Conservation (phyloP, 352 stramenopile genomes). For the Blastocystis sp. region DNA sequence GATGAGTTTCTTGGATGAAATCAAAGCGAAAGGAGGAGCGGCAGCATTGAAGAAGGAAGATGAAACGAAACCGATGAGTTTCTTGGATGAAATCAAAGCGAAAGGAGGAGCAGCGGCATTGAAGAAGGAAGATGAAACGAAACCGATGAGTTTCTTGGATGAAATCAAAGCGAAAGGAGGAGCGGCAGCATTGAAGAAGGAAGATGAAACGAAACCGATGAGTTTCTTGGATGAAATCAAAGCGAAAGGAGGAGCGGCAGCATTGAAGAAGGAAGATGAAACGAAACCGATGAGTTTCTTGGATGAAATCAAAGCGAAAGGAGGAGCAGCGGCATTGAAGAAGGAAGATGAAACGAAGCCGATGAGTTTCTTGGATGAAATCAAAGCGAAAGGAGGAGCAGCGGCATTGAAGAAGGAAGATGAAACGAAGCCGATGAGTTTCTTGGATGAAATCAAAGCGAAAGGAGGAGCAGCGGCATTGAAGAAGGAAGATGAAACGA, state of each 20-base stretch:
- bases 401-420: background rate
- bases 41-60: background rate
- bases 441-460: background rate
- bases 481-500: background rate
- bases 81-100: background rate
- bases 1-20: background rate
- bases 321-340: background rate
- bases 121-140: background rate
- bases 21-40: background rate
- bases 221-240: background rate
- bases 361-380: background rate
- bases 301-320: background rate
- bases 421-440: background rate
- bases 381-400: background rate
- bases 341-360: background rate
- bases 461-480: background rate
- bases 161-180: conserved; percentile 19
- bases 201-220: background rate
- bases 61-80: background rate
- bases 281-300: background rate
- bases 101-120: conserved; percentile 10
- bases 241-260: background rate
- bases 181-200: conserved; percentile 23
- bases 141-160: background rate
- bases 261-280: background rate